Percentiles rank a stretch among this genome's conserved stretches.
Evolutionary conservation across 176 grass and related monocot species (phyloP).

Genomic region (Musa itinerans): DNA sequence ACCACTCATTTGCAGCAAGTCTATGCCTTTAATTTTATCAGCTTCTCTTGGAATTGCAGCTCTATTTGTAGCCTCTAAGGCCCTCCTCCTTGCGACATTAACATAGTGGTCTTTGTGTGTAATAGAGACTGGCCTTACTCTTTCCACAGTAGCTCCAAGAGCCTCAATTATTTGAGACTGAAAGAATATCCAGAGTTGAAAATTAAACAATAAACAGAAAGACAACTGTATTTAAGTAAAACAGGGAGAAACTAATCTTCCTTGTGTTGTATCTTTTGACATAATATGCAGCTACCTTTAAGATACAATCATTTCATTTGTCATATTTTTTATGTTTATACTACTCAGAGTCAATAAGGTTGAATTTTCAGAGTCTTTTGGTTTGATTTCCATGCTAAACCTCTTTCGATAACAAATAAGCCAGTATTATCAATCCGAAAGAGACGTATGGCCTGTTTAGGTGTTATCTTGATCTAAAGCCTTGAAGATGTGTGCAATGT

Average conservation of each 20-base stretch:
- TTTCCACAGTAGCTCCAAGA: slow-evolving; percentile 81
- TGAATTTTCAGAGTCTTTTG: background rate
- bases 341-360: background rate
- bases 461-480: background rate
- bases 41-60: slow-evolving; percentile 22
- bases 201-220: background rate
- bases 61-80: slow-evolving; percentile 51
- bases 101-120: slow-evolving; percentile 86
- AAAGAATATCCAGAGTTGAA: background rate
- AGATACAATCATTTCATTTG: background rate
- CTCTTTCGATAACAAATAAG: background rate
- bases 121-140: slow-evolving; percentile 86
- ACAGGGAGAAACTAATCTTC: background rate
- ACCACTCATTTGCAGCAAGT: slow-evolving; percentile 20
- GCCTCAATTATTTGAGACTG: slow-evolving; percentile 95
- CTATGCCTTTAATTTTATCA: slow-evolving; percentile 13
- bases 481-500: background rate
- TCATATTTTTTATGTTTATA: background rate
- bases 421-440: background rate
- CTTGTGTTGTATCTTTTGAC: background rate
- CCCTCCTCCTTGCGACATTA: slow-evolving; percentile 89
- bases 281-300: background rate
- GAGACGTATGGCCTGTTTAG: background rate
- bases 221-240: background rate
- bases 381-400: background rate